These are phyloP conservation scores for Paralagenidium karlingii DNA, from an alignment of 352 stramenopile genomes.

Conservation along the genomic window DNA sequence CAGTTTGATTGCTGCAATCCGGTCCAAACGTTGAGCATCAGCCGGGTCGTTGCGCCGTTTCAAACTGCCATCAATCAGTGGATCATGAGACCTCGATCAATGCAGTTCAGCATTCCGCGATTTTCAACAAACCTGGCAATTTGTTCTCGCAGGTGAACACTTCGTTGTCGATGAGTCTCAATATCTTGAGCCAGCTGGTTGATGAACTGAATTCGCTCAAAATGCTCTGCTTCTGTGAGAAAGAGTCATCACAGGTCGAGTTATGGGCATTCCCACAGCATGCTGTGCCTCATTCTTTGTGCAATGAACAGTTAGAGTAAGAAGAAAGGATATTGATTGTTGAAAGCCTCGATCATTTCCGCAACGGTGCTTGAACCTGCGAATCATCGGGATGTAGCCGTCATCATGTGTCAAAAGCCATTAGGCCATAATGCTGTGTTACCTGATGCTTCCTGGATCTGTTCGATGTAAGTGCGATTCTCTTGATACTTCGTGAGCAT, in stretches of 20 bases:
- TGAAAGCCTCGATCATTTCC: slow-evolving; percentile 78
- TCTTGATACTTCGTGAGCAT: slow-evolving; percentile 70
- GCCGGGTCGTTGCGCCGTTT: slow-evolving; percentile 75
- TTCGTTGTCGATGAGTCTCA: slow-evolving; percentile 54
- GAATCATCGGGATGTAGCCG: background rate
- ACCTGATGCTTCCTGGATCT: slow-evolving; percentile 68
- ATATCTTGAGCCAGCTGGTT: slow-evolving; percentile 77
- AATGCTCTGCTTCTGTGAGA: slow-evolving; percentile 51
- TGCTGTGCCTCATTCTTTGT: too few species aligned
- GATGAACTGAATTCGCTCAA: slow-evolving; percentile 70
- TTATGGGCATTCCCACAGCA: too few species aligned
- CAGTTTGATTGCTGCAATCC: slow-evolving; percentile 55
- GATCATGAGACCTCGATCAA: background rate
- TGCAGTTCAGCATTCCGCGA: background rate
- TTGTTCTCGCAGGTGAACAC: slow-evolving; percentile 56
- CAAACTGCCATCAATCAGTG: slow-evolving; percentile 17
- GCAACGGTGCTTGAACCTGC: too few species aligned
- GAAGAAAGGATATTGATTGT: slow-evolving; percentile 50
- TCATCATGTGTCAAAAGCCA: background rate
- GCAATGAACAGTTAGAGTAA: background rate
- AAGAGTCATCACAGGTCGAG: slow-evolving; percentile 4
- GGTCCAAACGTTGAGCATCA: slow-evolving; percentile 65
- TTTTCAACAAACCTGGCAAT: slow-evolving; percentile 48
- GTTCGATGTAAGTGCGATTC: slow-evolving; percentile 69
- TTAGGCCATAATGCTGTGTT: too few species aligned